Base-by-base conservation (phyloP, 352 stramenopile genomes). In the Sclerospora graminicola region DNA sequence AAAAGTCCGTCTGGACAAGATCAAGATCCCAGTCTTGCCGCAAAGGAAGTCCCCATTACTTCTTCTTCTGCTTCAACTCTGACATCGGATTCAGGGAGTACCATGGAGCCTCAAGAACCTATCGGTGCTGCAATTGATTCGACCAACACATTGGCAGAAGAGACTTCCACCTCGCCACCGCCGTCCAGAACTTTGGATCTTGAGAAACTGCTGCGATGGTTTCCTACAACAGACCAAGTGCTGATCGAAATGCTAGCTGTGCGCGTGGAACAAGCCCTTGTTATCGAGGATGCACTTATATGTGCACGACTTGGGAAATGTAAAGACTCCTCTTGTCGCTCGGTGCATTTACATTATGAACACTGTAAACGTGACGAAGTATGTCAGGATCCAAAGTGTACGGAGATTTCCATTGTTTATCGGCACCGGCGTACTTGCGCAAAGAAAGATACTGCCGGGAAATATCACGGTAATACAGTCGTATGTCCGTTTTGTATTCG, bases 401-500 rank as follows among this genome's bases (percentile, higher is more conserved):
- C 11, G 5, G 45, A 59, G 30, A 60, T 61, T 23, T 40, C 23
- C 9, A 41, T 37, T n/a, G 44, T 67, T 13, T 58, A 56, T 32
- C 26, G 21, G 10, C 66, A 78, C 44, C 39, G 51, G 2, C 49
- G 54, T n/a, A 29, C 21, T 26, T 78, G 66, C 28, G 28, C 36
- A 10, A 52, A 50, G 32, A 64, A 58, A 26, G 34, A 51, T 11
- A 48, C 18, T 28, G 7, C 51, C 1, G 9, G 32, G 20, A n/a
- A 33, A 15, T 26, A 4, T 18, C 38, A 54, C 36, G 41, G 14
- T n/a, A 59, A 55, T 31, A 39, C 20, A 32, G 28, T 32, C 8
- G 41, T 57, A 34, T 72, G 66, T 40, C 59, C 63, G 11, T 69
- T 78, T 57, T 78, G 66, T 36, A 54, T 72, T 47, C 59, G 60